Conservation (phyloP, 805 yeast species). For the Lipomyces yamanashiensis region DNA sequence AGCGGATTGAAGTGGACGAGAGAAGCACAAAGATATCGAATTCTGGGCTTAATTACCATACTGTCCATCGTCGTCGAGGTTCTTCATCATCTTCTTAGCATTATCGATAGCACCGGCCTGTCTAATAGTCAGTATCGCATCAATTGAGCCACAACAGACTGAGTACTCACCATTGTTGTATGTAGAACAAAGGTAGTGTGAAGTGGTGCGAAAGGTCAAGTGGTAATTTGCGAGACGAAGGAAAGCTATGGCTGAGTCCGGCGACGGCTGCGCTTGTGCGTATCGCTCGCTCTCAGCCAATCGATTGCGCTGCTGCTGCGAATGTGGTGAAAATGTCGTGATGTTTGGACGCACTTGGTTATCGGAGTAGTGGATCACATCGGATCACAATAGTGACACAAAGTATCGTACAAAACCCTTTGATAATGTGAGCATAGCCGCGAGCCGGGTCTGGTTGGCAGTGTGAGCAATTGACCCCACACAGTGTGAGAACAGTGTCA, state of each 20-base stretch:
- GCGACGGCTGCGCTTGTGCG: slow-evolving; percentile 14
- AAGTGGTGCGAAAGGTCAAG: slow-evolving; percentile 1
- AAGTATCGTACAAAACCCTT: not conserved
- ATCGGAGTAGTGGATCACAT: slow-evolving; percentile 12
- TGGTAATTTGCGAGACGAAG: slow-evolving; percentile 9
- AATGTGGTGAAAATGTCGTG: slow-evolving; percentile 10
- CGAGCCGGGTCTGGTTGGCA: not conserved
- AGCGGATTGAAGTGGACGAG: not conserved
- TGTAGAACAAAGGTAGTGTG: slow-evolving; percentile 6
- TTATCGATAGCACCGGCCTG: slow-evolving; percentile 96
- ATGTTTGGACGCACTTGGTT: not conserved
- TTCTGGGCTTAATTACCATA: slow-evolving; percentile 57
- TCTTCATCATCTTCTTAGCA: slow-evolving; percentile 94
- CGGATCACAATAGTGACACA: not conserved
- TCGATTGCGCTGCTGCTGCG: slow-evolving; percentile 15
- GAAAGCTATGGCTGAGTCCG: slow-evolving; percentile 14
- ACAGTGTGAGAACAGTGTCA: not conserved
- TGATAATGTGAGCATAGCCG: not conserved
- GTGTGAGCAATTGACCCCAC: not conserved
- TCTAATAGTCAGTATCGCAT: not conserved
- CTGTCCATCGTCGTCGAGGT: slow-evolving; percentile 77
- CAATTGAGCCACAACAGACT: slow-evolving; percentile 7
- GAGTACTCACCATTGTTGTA: slow-evolving; percentile 26
- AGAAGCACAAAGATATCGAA: not conserved
- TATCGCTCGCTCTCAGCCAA: slow-evolving; percentile 32